phyloP scores from a whole-genome alignment of 106 monocot species.

The Allium cepa region DNA sequence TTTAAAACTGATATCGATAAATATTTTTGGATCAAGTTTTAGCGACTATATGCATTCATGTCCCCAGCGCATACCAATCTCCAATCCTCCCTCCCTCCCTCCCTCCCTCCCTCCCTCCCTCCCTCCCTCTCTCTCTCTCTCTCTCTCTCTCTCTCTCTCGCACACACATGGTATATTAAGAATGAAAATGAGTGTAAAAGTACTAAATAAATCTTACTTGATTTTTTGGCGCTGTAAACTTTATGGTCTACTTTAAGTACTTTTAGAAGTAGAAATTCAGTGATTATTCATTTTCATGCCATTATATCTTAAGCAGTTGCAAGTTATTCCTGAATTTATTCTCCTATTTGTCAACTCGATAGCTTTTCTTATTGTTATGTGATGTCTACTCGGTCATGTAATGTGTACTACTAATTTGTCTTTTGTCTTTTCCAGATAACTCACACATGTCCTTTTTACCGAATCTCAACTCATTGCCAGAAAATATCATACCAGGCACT shows the following conservation, averaged over 20 bases:
- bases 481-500: not conserved
- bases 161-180: not conserved
- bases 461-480: slow-evolving; percentile 18
- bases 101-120: not conserved
- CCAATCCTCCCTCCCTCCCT: not conserved
- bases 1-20: not conserved
- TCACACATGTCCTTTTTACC: slow-evolving; percentile 1
- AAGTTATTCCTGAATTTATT: not conserved
- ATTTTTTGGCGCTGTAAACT: not conserved
- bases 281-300: not conserved
- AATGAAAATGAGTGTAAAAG: too few species aligned
- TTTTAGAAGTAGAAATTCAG: too few species aligned
- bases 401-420: too few species aligned
- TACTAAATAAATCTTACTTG: not conserved
- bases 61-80: too few species aligned
- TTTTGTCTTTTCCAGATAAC: slow-evolving; percentile 6
- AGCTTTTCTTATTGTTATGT: not conserved
- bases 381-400: not conserved
- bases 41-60: not conserved
- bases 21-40: not conserved
- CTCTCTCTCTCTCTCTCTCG: not conserved
- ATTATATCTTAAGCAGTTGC: not conserved
- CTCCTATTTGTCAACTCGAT: not conserved
- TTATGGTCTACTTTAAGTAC: slow-evolving; percentile 1
- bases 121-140: not conserved